Evolutionary conservation across 176 grass and related monocot species (phyloP), one percentile per base, ranked within the genome.

Genomic region (Eleusine coracana): DNA sequence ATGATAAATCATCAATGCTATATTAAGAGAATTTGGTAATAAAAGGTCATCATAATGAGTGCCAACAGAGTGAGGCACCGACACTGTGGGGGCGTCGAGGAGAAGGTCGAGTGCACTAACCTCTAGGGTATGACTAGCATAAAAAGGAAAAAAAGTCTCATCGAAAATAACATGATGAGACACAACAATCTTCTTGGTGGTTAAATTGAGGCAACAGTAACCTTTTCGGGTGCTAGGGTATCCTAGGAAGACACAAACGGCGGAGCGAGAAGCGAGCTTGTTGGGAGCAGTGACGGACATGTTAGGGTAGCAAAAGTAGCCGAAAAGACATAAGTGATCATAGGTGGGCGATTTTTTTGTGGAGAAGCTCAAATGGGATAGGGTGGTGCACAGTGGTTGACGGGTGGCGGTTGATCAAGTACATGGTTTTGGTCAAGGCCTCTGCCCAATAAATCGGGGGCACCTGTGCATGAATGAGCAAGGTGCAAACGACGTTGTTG

Each of bases 1-100:
- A 34, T 34, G 31, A 34, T 34, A 34, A 34, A 34, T 34, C 31
- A 34, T 34, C 31, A 34, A 34, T 34, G 2, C 25, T 25, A 25
- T 25, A 25, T 25, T 34, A 34, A 34, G 31, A 34, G 31, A 34
- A 34, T 34, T 34, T 34, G 2, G 31, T 34, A 34, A 1, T 34
- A 34, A 34, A 34, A 34, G 1, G 2, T 34, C 2, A 2, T 34
- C 31, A 34, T 34, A 34, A 34, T 34, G 31, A 34, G 31, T 34
- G 31, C 31, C 2, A 34, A 34, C 2, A 34, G 31, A 25, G 25
- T 25, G 3, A 0, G 0, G 2, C 20, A 0, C 3, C 3, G 0
- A 8, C 1, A 7, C 40, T 6, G 40, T 5, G 7, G 40, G 7
- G 7, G 5, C 40, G 7, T 42, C 40, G 40, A 7, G 0, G 40